A percentile compares a stretch with the other conserved stretches of the same genome.
Evolutionary conservation across 768 basidiomycete genomes (phyloP).

Genomic region (Leccinellum albellum): DNA sequence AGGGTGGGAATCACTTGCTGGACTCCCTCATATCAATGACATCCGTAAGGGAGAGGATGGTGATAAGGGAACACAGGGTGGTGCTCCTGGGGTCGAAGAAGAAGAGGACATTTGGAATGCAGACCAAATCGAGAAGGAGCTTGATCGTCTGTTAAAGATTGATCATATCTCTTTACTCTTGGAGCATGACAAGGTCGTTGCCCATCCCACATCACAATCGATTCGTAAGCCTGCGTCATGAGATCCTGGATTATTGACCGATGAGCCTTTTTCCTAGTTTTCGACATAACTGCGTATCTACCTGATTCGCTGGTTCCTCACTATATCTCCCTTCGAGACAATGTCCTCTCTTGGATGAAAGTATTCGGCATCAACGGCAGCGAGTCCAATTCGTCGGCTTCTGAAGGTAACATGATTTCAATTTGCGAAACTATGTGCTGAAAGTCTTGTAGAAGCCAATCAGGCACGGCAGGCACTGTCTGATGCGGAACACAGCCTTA

Average conservation of each 20-base stretch:
- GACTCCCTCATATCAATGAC: conserved; percentile 69
- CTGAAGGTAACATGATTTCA: conserved; percentile 35
- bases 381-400: conserved; percentile 29
- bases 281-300: conserved; percentile 75
- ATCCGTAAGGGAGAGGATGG: conserved; percentile 47
- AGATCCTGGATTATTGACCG: background rate
- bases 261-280: conserved; percentile 48
- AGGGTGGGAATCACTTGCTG: conserved; percentile 80
- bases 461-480: conserved; percentile 59
- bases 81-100: conserved; percentile 34
- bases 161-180: conserved; percentile 77
- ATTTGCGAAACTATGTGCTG: background rate
- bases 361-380: conserved; percentile 55
- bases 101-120: conserved; percentile 59
- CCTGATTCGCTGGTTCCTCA: conserved; percentile 75
- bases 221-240: conserved; percentile 47
- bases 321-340: conserved; percentile 65
- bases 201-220: conserved; percentile 43
- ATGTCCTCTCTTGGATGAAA: conserved; percentile 58
- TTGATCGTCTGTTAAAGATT: conserved; percentile 53
- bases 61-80: conserved; percentile 29
- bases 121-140: conserved; percentile 52
- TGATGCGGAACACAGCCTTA: conserved; percentile 60
- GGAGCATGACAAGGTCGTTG: conserved; percentile 70
- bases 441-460: conserved; percentile 43